Base-by-base conservation (phyloP, 2,329 filamentous ascomycete genomes). In the Diplodia scrobiculata region DNA sequence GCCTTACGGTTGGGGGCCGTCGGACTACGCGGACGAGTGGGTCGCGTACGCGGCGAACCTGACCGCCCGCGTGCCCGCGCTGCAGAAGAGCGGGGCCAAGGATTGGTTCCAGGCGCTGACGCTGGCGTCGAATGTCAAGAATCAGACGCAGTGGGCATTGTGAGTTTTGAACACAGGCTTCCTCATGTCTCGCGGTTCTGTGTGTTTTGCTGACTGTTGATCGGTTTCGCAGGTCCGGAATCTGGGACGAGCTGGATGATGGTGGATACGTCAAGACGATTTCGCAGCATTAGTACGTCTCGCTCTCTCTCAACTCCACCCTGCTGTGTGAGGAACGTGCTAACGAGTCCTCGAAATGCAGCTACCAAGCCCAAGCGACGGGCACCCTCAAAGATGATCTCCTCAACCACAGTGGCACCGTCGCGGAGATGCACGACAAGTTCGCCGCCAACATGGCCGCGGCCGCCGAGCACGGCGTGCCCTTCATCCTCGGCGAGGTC, bases 401-500 rank as follows among this genome's bases (percentile, higher is more conserved):
- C 21, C n/a, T 58, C 5, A 58, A 13, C 11, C 53, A 58, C 13
- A 10, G 4, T 6, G 10, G 1, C 36, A 58, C 53, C 21, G 11
- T 58, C 13, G 9, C 13, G 0, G 29, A n/a, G 0, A 59, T 59
- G 0, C 14, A 48, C 2, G 0, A 14, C 9, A 34, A 59, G 4
- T 59, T 59, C 38, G 14, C 17, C 38, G 7, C 13, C 3, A 59
- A 48, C 38, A 48, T 59, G 36, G 38, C 3, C 17, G 19, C 21
- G 25, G 38, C 25, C 9, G 14, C 9, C 3, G 10, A n/a, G 3
- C 32, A 7, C n/a, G n/a, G 1, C 5, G 25, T 7, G 2, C n/a
- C 29, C 11, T 55, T 55, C n/a, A 21, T 55, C n/a, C 52, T 55
- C n/a, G 52, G 52, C 52, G 52, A 55, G 3, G 52, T 55, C 3